Base-by-base conservation (phyloP, 805 yeast genomes). In the Maudiozyma saulgeensis region DNA sequence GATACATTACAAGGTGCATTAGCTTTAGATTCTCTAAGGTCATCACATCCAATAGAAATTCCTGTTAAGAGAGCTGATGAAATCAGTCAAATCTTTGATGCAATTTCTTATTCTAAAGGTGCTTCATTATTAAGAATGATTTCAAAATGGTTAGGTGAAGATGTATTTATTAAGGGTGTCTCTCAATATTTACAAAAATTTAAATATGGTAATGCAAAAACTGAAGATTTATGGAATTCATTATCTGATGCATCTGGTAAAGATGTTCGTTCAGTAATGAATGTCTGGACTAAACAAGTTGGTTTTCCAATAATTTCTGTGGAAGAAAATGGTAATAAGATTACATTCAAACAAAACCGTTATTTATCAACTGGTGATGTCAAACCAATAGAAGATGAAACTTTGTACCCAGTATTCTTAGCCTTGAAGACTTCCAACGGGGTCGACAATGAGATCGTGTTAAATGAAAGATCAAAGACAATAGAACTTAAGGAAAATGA, bases 11-110 rank as follows among this genome's bases (percentile, higher is more conserved):
- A 84, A 68, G 75, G 76, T 55, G 95, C 95, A 28, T 75, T 88
- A 60, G 68, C 75, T 8, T 74, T 88, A 53, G 96, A 88, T 64
- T 79, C 87, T 9, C 75, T 88, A 54, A 81, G 95, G 66, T 80
- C 88, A 4, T 84, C 93, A 26, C 95, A 86, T 65, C 93, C 95
- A 41, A 81, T 86, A 56, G 90, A 86, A 67, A 91, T 86, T 38
- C 89, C 91, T 16, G 87, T 87, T 28, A 77, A 79, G 63, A 76
- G 76, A 54, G 90, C 89, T 21, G 84, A 80, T 58, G 90, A 86
- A 63, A 83, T 86, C 57, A 84, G 84, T 65, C 93, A 86, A 72
- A 83, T 86, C 55, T 86, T 86, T 63, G 95, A 86, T 66, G 87
- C 89, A 42, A 86, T 86, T 57, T 84, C 93, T 9, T 86, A 86